Evolutionary conservation across 2,329 filamentous ascomycete genomes (phyloP).

Genomic region (Alternaria infectoria): DNA sequence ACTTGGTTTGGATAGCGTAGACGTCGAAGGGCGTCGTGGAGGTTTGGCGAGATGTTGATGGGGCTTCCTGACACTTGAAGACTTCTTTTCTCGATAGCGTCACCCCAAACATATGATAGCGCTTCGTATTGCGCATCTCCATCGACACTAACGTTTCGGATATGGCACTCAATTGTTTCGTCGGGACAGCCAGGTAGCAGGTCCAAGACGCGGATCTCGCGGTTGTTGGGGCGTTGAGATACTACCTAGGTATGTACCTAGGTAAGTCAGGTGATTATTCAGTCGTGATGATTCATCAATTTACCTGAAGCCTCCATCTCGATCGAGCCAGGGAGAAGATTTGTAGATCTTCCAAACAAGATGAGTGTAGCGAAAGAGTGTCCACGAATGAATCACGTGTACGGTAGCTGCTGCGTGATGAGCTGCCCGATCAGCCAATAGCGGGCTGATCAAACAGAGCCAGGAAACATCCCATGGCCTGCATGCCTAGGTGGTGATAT

Average conservation of each 20-base stretch:
- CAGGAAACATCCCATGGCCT: not conserved
- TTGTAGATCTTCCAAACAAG: not conserved
- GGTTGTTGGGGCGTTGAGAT: not conserved
- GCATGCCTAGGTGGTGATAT: not conserved
- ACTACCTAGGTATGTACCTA: not conserved
- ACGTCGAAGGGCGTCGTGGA: constrained; percentile 11
- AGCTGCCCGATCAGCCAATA: not conserved
- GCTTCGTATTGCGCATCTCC: constrained; percentile 16
- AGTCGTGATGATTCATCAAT: not conserved
- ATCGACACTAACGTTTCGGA: constrained; percentile 8
- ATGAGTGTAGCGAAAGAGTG: not conserved
- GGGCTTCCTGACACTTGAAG: constrained; percentile 12
- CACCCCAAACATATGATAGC: constrained; percentile 32
- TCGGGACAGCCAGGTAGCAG: constrained; percentile 7
- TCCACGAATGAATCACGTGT: not conserved
- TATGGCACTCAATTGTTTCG: constrained; percentile 7
- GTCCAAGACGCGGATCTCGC: constrained; percentile 17
- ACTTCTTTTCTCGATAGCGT: not conserved
- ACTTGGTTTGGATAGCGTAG: not conserved
- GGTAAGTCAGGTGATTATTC: not conserved
- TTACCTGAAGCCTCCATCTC: not conserved
- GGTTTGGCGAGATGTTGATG: constrained; percentile 20
- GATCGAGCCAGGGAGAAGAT: not conserved
- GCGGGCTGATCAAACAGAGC: not conserved
- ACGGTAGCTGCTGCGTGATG: not conserved